A percentile compares a stretch with the other conserved stretches of the same genome.
These are phyloP conservation scores for Kwoniella dendrophila DNA, from an alignment of 768 basidiomycete genomes.

Conservation along the genomic window DNA sequence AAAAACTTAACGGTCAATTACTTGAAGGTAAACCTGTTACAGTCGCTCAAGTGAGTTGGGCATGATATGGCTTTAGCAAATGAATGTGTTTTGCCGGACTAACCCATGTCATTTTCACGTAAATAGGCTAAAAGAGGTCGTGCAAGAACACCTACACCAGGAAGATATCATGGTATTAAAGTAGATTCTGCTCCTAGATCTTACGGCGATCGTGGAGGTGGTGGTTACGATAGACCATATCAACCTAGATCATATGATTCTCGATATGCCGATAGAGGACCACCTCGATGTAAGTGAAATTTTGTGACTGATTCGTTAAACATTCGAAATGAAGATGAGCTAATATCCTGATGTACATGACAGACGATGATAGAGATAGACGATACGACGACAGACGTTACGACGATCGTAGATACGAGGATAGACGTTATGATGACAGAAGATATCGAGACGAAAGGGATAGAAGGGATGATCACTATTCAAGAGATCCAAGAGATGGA, in stretches of 20 bases:
- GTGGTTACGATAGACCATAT: conserved; percentile 70
- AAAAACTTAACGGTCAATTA: conserved; percentile 78
- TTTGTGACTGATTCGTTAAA: neutral
- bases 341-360: neutral
- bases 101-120: neutral
- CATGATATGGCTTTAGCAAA: too few relatives aligned
- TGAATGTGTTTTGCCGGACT: neutral
- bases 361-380: conserved; percentile 59
- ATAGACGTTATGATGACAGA: conserved; percentile 61
- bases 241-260: conserved; percentile 90
- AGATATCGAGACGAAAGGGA: conserved; percentile 55
- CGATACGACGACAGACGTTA: conserved; percentile 58
- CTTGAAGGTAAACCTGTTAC: conserved; percentile 82
- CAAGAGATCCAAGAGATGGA: conserved; percentile 19
- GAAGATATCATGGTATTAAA: conserved; percentile 66
- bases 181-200: conserved; percentile 62
- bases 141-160: conserved; percentile 71
- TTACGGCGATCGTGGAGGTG: too few relatives aligned
- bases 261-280: conserved; percentile 70
- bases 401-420: conserved; percentile 35
- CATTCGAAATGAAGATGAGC: neutral
- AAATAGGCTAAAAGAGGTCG: conserved; percentile 53
- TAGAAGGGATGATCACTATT: conserved; percentile 20
- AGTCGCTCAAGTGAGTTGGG: conserved; percentile 67
- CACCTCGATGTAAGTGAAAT: conserved; percentile 42